These are phyloP conservation scores for Lactifluus pinguis DNA, from an alignment of 768 basidiomycete species.

Conservation along the genomic window DNA sequence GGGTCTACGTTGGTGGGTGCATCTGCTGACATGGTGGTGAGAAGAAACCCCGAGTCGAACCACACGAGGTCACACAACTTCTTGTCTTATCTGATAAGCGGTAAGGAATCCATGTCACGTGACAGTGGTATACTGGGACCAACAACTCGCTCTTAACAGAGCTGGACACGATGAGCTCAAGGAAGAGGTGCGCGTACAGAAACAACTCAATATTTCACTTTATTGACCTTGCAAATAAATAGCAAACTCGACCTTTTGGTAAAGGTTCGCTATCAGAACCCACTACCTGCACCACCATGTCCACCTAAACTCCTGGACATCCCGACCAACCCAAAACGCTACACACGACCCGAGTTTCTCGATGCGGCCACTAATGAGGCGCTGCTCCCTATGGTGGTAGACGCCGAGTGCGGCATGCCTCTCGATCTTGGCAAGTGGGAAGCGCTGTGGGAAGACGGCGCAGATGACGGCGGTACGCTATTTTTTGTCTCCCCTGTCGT, in stretches of 20 bases:
- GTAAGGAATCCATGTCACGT: too few relatives aligned
- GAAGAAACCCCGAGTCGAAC: neutral
- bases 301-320: slow-evolving; percentile 92
- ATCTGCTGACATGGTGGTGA: slow-evolving; percentile 10
- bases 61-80: too few relatives aligned
- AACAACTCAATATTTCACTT: neutral
- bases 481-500: neutral
- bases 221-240: slow-evolving; percentile 19
- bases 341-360: slow-evolving; percentile 79
- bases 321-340: slow-evolving; percentile 81
- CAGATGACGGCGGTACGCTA: slow-evolving; percentile 49
- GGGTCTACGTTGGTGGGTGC: neutral
- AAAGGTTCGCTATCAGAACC: slow-evolving; percentile 88
- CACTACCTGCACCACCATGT: slow-evolving; percentile 91
- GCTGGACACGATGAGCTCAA: slow-evolving; percentile 36
- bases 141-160: too few relatives aligned
- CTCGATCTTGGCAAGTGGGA: slow-evolving; percentile 79
- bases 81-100: slow-evolving; percentile 7
- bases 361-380: slow-evolving; percentile 71
- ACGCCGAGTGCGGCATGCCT: slow-evolving; percentile 96
- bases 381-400: slow-evolving; percentile 90
- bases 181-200: slow-evolving; percentile 37
- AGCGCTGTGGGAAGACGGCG: slow-evolving; percentile 76
- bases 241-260: slow-evolving; percentile 86
- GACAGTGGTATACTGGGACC: too few relatives aligned